phyloP scores from a whole-genome alignment of 768 basidiomycete genomes.

The Russula earlei region DNA sequence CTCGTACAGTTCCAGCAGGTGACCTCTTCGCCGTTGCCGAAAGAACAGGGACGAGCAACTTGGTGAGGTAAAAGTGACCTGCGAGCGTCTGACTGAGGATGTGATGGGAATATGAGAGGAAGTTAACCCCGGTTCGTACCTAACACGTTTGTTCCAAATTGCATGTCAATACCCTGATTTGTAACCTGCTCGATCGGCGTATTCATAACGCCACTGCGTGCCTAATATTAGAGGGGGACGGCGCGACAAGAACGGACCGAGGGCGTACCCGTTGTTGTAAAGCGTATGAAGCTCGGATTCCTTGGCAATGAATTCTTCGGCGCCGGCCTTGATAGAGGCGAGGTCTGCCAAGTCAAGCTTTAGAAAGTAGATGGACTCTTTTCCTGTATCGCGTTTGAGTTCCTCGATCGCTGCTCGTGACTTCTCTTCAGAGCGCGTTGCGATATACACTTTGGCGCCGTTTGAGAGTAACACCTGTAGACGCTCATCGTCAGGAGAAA shows the following conservation, averaged over 20 bases:
- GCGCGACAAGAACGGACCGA: no score
- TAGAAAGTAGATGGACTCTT: conserved; percentile 21
- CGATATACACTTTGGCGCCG: conserved; percentile 27
- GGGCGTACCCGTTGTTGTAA: conserved; percentile 29
- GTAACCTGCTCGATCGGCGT: conserved; percentile 26
- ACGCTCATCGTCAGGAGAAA: background rate
- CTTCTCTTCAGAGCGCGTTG: conserved; percentile 22
- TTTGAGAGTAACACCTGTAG: conserved; percentile 24
- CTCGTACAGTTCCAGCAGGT: conserved; percentile 25
- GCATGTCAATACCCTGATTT: conserved; percentile 27
- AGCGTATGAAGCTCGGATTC: conserved; percentile 25
- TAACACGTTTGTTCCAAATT: conserved; percentile 30
- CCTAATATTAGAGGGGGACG: background rate
- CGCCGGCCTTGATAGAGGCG: conserved; percentile 27
- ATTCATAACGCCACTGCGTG: conserved; percentile 27
- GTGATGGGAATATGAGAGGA: background rate
- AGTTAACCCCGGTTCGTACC: conserved; percentile 12
- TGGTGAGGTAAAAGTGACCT: conserved; percentile 30
- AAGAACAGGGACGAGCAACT: conserved; percentile 27
- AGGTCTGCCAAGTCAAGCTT: conserved; percentile 33
- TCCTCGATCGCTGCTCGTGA: conserved; percentile 19
- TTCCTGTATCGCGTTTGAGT: conserved; percentile 19
- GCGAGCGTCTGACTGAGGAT: background rate
- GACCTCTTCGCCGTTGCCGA: conserved; percentile 25
- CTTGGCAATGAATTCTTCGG: conserved; percentile 28